Evolutionary conservation across 306 rosid genomes (phyloP).

Genomic region (Cucurbita maxima): DNA sequence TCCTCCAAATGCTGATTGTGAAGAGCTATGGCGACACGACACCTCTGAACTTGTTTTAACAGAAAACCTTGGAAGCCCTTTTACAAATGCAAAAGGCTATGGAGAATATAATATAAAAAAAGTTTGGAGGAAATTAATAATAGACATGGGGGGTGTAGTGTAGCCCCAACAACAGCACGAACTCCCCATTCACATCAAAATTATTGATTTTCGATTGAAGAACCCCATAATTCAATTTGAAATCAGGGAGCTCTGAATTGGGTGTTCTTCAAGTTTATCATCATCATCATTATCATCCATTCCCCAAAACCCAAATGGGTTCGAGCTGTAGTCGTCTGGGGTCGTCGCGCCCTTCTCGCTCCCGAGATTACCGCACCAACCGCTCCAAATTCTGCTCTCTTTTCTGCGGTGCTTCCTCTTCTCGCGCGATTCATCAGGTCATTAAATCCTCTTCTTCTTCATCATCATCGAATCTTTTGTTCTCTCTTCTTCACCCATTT

Average conservation of each 20-base stretch:
- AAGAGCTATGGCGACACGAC: neutral
- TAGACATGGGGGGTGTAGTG: neutral
- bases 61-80: neutral
- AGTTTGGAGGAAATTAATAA: neutral
- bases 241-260: neutral
- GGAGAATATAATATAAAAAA: neutral
- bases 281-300: neutral
- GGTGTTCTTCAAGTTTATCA: neutral
- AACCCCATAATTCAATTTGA: neutral
- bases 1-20: neutral
- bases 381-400: conserved; percentile 56
- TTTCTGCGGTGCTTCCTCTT: conserved; percentile 60
- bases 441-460: neutral
- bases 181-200: neutral
- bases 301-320: conserved; percentile 41
- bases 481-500: neutral
- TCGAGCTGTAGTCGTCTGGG: conserved; percentile 43
- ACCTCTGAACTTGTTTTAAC: neutral
- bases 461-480: neutral
- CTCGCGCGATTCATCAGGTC: conserved; percentile 33
- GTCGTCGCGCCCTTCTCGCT: conserved; percentile 44
- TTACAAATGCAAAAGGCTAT: neutral
- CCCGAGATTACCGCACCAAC: conserved; percentile 39
- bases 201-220: neutral
- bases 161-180: neutral